These are phyloP conservation scores for Rhodosporidiobolus odoratus DNA, from an alignment of 768 basidiomycete species.

Conservation along the genomic window DNA sequence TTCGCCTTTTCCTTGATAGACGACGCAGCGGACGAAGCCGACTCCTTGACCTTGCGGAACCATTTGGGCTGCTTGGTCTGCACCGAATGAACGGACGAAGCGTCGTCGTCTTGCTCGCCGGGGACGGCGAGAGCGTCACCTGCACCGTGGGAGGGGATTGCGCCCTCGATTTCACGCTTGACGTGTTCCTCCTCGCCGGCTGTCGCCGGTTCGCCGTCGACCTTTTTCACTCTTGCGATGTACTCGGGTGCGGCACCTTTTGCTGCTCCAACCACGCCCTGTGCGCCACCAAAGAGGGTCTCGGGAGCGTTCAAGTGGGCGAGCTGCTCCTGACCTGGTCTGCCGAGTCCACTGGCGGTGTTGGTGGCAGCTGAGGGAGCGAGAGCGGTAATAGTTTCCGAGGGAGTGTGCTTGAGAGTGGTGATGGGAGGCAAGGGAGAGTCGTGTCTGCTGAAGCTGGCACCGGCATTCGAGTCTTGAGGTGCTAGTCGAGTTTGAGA, in stretches of 20 bases:
- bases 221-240: constrained; percentile 8
- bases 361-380: not conserved
- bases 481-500: not conserved
- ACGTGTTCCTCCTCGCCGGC: not conserved
- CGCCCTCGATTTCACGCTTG: not conserved
- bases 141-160: no score
- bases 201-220: not conserved
- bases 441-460: not conserved
- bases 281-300: not conserved
- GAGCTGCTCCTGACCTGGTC: constrained; percentile 3
- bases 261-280: constrained; percentile 26
- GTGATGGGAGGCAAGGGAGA: not conserved
- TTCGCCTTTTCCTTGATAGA: constrained; percentile 29
- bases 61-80: constrained; percentile 17
- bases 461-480: not conserved
- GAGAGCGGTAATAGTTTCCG: constrained; percentile 4
- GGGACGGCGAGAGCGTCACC: not conserved
- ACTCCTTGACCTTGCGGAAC: constrained; percentile 24
- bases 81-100: not conserved
- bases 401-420: constrained; percentile 3
- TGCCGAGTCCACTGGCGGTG: not conserved
- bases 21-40: not conserved
- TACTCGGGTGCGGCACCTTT: constrained; percentile 19
- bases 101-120: not conserved
- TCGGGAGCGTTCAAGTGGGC: not conserved